Evolutionary conservation across 192 early-diverging fungal genomes (phyloP).

Genomic region (Backusella parvicylindrica): DNA sequence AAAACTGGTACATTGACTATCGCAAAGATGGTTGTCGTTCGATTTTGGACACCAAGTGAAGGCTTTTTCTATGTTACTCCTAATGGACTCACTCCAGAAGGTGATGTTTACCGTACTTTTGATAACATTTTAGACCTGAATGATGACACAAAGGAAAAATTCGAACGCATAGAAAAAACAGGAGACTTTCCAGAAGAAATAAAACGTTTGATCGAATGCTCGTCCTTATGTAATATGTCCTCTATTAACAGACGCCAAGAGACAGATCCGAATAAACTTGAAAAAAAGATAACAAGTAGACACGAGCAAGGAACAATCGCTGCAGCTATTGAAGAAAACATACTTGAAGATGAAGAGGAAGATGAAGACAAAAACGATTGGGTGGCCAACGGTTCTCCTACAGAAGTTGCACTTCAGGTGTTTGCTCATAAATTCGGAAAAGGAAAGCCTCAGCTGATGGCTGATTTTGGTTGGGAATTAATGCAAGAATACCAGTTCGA

Average conservation of each 20-base stretch:
- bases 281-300: neutral
- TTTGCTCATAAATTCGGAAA: slow-evolving; percentile 77
- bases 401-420: slow-evolving; percentile 89
- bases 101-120: slow-evolving; percentile 36
- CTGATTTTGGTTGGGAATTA: slow-evolving; percentile 39
- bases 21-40: slow-evolving; percentile 89
- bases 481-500: slow-evolving; percentile 68
- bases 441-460: slow-evolving; percentile 61
- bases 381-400: slow-evolving; percentile 86
- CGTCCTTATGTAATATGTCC: slow-evolving; percentile 84
- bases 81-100: slow-evolving; percentile 58
- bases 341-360: neutral
- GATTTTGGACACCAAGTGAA: slow-evolving; percentile 75
- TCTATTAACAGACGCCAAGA: slow-evolving; percentile 46
- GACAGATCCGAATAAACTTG: neutral
- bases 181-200: neutral
- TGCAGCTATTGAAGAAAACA: neutral
- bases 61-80: slow-evolving; percentile 64
- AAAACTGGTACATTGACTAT: slow-evolving; percentile 93
- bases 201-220: slow-evolving; percentile 47
- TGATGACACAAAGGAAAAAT: neutral
- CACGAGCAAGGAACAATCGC: neutral
- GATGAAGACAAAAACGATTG: slow-evolving; percentile 47
- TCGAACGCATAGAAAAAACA: neutral
- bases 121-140: neutral